Percentiles rank a stretch among this genome's conserved stretches.
phyloP scores from a whole-genome alignment of 1,139 yeast genomes.

The Chernovozyma aurita region DNA sequence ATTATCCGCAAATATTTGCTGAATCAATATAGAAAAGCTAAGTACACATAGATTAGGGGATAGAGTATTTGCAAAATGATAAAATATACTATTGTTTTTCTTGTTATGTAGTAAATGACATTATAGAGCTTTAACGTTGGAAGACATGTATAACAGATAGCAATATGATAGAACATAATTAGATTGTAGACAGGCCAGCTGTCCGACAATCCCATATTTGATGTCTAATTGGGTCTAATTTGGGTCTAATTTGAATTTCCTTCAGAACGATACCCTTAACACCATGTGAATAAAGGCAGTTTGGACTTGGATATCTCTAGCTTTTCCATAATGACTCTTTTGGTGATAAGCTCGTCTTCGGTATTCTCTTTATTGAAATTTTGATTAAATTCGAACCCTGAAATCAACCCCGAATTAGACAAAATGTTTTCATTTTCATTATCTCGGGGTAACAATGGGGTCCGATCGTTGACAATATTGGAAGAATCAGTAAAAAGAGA shows the following conservation, averaged over 20 bases:
- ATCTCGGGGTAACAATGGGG: slow-evolving; percentile 8
- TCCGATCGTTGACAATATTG: slow-evolving; percentile 5
- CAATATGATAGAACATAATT: too few species aligned
- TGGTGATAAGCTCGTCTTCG: slow-evolving; percentile 20
- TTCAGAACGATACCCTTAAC: too few species aligned
- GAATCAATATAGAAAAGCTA: background rate
- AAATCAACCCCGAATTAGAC: slow-evolving; percentile 10
- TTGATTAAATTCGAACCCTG: slow-evolving; percentile 21
- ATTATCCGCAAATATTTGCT: slow-evolving; percentile 23
- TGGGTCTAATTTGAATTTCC: too few species aligned
- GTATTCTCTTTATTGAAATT: slow-evolving; percentile 10
- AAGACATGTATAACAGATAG: too few species aligned
- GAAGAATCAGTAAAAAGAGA: background rate
- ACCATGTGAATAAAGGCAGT: slow-evolving; percentile 72
- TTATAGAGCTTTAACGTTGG: background rate
- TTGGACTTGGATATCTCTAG: slow-evolving; percentile 51
- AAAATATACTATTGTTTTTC: too few species aligned
- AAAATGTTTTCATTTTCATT: slow-evolving; percentile 4
- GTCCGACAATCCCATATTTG: too few species aligned
- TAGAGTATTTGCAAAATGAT: too few species aligned
- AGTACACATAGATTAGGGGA: too few species aligned
- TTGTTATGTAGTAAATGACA: too few species aligned
- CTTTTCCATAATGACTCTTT: slow-evolving; percentile 57
- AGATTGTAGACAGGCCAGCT: too few species aligned
- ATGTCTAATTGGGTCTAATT: too few species aligned